Evolutionary conservation across 441 rosid species (phyloP).

Genomic region (Populus hybrid): DNA sequence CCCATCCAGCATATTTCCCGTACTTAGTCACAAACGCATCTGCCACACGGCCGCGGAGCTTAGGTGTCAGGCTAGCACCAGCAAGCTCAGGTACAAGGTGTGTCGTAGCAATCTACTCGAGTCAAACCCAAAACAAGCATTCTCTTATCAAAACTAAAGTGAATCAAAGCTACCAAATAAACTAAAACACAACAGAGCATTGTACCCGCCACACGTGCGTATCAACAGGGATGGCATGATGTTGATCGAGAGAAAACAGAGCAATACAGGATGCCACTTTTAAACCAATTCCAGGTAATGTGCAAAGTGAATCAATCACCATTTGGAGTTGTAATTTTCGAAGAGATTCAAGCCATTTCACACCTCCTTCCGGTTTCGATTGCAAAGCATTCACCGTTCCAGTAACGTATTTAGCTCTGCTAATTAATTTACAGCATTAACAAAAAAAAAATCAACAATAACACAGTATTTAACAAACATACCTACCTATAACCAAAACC

Average conservation of each 20-base stretch:
- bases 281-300: conserved; percentile 89
- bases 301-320: conserved; percentile 61
- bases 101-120: conserved; percentile 70
- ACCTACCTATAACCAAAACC: conserved; percentile 91
- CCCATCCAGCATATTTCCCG: conserved; percentile 96
- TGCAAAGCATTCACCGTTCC: conserved; percentile 63
- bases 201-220: conserved; percentile 95
- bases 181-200: not conserved
- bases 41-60: conserved; percentile 64
- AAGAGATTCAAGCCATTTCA: conserved; percentile 72
- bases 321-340: conserved; percentile 63
- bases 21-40: conserved; percentile 89
- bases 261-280: conserved; percentile 94
- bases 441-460: not conserved
- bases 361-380: conserved; percentile 73
- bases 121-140: conserved; percentile 14
- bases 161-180: not conserved
- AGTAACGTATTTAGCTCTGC: conserved; percentile 79
- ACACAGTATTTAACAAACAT: not conserved
- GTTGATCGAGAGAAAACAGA: conserved; percentile 91
- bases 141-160: not conserved
- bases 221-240: conserved; percentile 90
- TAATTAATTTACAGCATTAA: conserved; percentile 25
- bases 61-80: conserved; percentile 63
- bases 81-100: conserved; percentile 84